A percentile compares a stretch with the other conserved stretches of the same genome.
Conservation (phyloP, 2,329 filamentous ascomycete genomes). For the Cylindrodendrum hubeiense region DNA sequence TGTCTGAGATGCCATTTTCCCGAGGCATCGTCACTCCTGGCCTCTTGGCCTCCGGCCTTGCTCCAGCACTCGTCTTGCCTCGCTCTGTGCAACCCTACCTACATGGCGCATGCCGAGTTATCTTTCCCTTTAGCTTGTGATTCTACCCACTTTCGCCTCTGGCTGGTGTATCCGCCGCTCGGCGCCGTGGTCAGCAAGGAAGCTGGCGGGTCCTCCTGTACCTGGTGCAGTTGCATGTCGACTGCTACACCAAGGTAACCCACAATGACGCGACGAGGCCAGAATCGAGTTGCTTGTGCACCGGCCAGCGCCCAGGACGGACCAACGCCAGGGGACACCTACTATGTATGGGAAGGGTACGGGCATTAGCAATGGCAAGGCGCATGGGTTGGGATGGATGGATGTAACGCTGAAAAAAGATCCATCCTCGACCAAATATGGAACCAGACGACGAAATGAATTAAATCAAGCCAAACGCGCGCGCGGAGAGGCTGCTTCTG, state of each 20-base stretch:
- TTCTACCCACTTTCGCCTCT: slow-evolving; percentile 10
- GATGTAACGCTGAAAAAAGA: background rate
- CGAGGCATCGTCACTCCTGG: background rate
- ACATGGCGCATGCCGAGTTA: slow-evolving; percentile 3
- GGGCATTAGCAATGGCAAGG: too few species aligned
- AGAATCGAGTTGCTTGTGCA: slow-evolving; percentile 4
- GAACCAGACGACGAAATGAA: background rate
- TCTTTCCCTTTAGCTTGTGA: slow-evolving; percentile 11
- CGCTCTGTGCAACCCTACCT: background rate
- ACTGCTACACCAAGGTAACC: background rate
- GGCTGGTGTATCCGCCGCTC: slow-evolving; percentile 13
- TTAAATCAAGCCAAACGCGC: background rate
- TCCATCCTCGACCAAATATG: background rate
- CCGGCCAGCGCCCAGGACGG: background rate
- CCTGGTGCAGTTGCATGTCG: background rate
- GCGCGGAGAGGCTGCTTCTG: background rate
- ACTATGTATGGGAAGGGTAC: background rate
- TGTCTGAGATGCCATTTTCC: background rate
- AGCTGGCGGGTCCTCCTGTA: slow-evolving; percentile 12
- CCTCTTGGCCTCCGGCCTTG: background rate
- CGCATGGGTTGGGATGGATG: background rate
- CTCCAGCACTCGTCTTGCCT: background rate
- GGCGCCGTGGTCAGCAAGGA: slow-evolving; percentile 13
- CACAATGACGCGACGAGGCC: slow-evolving; percentile 25
- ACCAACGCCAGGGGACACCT: background rate